Percentiles rank a stretch among this genome's conserved stretches.
phyloP scores from a whole-genome alignment of 2,329 filamentous ascomycete species.

The Aspergillus tanneri region DNA sequence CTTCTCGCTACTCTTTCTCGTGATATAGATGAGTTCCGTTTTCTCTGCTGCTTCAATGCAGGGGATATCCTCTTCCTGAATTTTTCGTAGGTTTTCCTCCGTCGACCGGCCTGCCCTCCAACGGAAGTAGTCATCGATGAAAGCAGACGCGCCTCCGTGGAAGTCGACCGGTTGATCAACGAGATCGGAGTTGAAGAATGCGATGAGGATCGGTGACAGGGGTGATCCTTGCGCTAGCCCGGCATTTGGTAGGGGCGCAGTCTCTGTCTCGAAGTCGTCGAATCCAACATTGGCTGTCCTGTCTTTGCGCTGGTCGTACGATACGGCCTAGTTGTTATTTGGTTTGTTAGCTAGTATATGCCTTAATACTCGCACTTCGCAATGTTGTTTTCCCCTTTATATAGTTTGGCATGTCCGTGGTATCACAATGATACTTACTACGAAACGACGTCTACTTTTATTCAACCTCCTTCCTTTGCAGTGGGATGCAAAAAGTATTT shows the following conservation, averaged over 20 bases:
- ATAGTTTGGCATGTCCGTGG: no score
- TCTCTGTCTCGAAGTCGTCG: constrained; percentile 17
- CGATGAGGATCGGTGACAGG: constrained; percentile 37
- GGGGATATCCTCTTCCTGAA: constrained; percentile 24
- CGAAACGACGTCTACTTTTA: no score
- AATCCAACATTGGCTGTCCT: constrained; percentile 15
- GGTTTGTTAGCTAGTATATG: no score
- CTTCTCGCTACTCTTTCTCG: constrained; percentile 20
- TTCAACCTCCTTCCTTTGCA: no score
- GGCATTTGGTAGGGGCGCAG: constrained; percentile 8
- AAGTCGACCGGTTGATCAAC: constrained; percentile 28
- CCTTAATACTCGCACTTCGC: no score
- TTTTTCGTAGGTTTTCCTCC: constrained; percentile 19
- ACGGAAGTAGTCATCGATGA: constrained; percentile 30
- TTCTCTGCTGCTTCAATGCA: constrained; percentile 29
- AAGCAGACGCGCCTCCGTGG: constrained; percentile 29
- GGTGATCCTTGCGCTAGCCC: constrained; percentile 28
- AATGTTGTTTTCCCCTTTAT: no score
- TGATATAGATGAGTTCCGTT: constrained; percentile 33
- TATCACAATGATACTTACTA: no score
- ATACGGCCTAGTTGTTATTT: no score
- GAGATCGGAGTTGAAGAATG: constrained; percentile 40
- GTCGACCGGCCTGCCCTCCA: constrained; percentile 21
- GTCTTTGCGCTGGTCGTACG: no score
- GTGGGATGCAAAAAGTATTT: no score